Conservation (phyloP, 1,139 yeast species). For the Wickerhamomyces sp. region DNA sequence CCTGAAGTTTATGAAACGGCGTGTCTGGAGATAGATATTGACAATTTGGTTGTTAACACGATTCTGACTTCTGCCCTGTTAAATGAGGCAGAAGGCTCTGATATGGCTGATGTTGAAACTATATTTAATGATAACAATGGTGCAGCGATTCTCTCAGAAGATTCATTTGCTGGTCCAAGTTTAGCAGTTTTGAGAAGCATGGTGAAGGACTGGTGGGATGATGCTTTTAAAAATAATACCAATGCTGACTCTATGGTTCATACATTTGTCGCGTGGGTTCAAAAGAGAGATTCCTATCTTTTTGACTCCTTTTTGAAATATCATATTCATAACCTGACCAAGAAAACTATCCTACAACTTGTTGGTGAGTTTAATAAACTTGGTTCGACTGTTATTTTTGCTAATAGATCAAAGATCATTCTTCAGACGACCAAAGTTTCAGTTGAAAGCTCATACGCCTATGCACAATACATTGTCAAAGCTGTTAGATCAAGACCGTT, state of each 20-base stretch:
- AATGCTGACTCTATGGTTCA: conserved; percentile 87
- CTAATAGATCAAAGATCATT: conserved; percentile 71
- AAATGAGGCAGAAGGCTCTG: conserved; percentile 89
- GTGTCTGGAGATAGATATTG: conserved; percentile 74
- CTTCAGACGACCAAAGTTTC: conserved; percentile 71
- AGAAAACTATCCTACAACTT: conserved; percentile 77
- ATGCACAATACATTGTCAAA: conserved; percentile 81
- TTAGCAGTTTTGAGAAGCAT: conserved; percentile 63
- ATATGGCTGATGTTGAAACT: conserved; percentile 56
- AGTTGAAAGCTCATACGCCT: conserved; percentile 88
- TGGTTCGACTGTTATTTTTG: conserved; percentile 77
- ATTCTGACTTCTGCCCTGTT: conserved; percentile 78
- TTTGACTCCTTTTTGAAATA: conserved; percentile 80
- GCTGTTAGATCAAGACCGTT: conserved; percentile 78
- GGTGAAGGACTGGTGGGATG: conserved; percentile 94
- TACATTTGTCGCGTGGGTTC: conserved; percentile 84
- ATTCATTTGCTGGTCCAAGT: conserved; percentile 78
- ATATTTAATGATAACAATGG: conserved; percentile 38
- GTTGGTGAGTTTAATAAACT: conserved; percentile 74
- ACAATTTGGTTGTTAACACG: conserved; percentile 80
- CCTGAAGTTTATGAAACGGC: conserved; percentile 79
- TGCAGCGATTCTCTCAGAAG: conserved; percentile 59
- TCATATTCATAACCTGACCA: conserved; percentile 83
- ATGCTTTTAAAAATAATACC: conserved; percentile 62
- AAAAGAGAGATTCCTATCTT: conserved; percentile 63